phyloP scores from a whole-genome alignment of 208 protist genomes.

The Herpetomonas samuelpessoai region DNA sequence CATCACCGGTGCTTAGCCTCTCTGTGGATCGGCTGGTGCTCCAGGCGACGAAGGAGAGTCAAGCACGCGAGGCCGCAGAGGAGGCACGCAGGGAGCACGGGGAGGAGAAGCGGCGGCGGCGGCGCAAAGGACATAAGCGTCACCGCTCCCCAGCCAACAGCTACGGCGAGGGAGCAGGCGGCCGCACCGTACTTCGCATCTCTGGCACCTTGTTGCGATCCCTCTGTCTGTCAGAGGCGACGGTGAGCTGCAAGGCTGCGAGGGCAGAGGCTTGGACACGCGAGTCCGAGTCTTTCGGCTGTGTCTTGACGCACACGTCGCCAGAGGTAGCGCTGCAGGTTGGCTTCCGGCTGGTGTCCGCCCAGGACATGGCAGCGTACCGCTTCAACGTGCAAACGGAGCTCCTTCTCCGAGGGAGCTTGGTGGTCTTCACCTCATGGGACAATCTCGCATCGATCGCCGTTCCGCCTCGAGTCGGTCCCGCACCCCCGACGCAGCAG shows the following conservation, averaged over 20 bases:
- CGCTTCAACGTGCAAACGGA: constrained; percentile 59
- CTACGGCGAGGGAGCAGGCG: constrained; percentile 4
- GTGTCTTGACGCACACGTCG: constrained; percentile 29
- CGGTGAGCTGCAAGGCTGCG: constrained; percentile 9
- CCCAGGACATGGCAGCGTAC: constrained; percentile 32
- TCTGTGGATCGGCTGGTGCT: constrained; percentile 21
- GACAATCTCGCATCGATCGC: constrained; percentile 34
- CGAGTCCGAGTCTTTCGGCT: constrained; percentile 19
- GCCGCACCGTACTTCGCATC: constrained; percentile 11
- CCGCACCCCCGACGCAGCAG: constrained; percentile 12
- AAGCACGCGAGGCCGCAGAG: constrained; percentile 10
- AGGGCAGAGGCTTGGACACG: constrained; percentile 7
- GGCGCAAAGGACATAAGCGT: neutral
- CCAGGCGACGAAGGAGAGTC: constrained; percentile 18
- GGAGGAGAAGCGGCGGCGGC: neutral
- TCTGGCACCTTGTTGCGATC: constrained; percentile 16
- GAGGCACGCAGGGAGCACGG: constrained; percentile 9
- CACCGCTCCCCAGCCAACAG: neutral
- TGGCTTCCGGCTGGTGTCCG: constrained; percentile 33
- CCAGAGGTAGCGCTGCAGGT: constrained; percentile 16
- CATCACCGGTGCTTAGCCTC: constrained; percentile 15
- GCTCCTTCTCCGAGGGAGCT: constrained; percentile 25
- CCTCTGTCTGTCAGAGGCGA: constrained; percentile 16
- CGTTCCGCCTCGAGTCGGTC: constrained; percentile 20
- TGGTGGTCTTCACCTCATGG: constrained; percentile 51